A percentile compares a stretch with the other conserved stretches of the same genome.
phyloP scores from a whole-genome alignment of 768 basidiomycete species.

The Sutorius australiensis region DNA sequence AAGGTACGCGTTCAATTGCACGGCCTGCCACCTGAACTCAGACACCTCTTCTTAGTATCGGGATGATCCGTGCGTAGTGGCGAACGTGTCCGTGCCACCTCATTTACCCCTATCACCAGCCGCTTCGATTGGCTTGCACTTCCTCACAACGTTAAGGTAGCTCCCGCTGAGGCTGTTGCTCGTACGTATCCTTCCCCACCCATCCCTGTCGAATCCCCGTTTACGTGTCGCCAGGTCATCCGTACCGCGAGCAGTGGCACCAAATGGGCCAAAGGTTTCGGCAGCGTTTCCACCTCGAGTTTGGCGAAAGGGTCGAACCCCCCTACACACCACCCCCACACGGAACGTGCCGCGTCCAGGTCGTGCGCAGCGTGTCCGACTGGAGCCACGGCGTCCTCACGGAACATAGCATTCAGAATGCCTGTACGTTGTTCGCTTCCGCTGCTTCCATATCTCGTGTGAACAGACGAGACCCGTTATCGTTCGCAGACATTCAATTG shows the following conservation, averaged over 20 bases:
- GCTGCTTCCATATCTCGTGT: background rate
- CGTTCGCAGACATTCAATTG: conserved; percentile 58
- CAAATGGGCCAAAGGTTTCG: conserved; percentile 55
- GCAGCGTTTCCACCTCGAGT: conserved; percentile 58
- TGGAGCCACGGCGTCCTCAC: conserved; percentile 93
- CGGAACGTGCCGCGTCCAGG: conserved; percentile 70
- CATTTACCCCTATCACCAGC: conserved; percentile 29
- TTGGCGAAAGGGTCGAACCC: conserved; percentile 37
- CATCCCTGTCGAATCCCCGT: background rate
- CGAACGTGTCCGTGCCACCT: background rate
- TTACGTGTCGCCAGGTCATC: conserved; percentile 45
- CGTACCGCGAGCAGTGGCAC: conserved; percentile 61
- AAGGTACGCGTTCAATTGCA: conserved; percentile 43
- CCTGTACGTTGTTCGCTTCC: conserved; percentile 53
- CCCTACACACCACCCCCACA: conserved; percentile 42
- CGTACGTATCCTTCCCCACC: conserved; percentile 35
- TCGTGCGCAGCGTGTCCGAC: conserved; percentile 80
- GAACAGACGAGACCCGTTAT: background rate
- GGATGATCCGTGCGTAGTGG: conserved; percentile 43
- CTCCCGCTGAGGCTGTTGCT: conserved; percentile 65
- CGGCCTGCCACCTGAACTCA: conserved; percentile 1
- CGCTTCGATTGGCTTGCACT: conserved; percentile 69
- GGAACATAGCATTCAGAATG: conserved; percentile 91
- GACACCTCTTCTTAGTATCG: conserved; percentile 20
- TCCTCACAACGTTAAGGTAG: conserved; percentile 61